Evolutionary conservation across 345 rosid genomes (phyloP), one percentile per base, ranked within the genome.

Genomic region (Salix suchowensis): DNA sequence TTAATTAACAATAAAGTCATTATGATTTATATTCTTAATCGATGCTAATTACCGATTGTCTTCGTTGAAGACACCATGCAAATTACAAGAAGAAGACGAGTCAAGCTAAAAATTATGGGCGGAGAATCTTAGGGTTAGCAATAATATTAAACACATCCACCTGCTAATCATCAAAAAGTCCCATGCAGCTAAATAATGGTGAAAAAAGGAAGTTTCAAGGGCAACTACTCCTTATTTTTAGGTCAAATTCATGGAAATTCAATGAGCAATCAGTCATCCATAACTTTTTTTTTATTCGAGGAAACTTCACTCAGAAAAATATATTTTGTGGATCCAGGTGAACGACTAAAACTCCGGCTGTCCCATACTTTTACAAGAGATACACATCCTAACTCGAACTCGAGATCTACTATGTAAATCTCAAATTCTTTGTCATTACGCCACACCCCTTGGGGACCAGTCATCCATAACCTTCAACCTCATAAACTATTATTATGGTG

Each of bases 171-270:
- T n/a, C 2, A 28, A 26, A 2, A 30, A 30, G 6, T 9, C 15
- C 37, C 65, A 18, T 67, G 21, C 50, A 36, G 16, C 14, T 21
- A 72, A 72, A 14, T 21, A 28, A 58, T 34, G 24, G 60, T 12
- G 44, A 32, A 4, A 14, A 15, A 21, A 28, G 3, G 83, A 82
- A 79, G 76, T 65, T 84, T 79, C 83, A 4, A 39, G 21, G 70
- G 80, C 21, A 68, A 37, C 36, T 12, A 54, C 19, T 28, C 4
- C 37, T 34, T 34, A 34, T 34, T 34, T 5, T 5, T 34, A 67
- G 74, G 78, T 24, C 76, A 54, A 37, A 55, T 83, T 77, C 86
- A 67, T 23, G 67, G 75, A 80, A 80, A 74, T 64, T 28, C 16
- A 5, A 67, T 36, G 39, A 68, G 46, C 15, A 16, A 50, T 50